A percentile compares a stretch with the other conserved stretches of the same genome.
phyloP scores from a whole-genome alignment of 345 rosid species.

The Syzygium aromaticum region DNA sequence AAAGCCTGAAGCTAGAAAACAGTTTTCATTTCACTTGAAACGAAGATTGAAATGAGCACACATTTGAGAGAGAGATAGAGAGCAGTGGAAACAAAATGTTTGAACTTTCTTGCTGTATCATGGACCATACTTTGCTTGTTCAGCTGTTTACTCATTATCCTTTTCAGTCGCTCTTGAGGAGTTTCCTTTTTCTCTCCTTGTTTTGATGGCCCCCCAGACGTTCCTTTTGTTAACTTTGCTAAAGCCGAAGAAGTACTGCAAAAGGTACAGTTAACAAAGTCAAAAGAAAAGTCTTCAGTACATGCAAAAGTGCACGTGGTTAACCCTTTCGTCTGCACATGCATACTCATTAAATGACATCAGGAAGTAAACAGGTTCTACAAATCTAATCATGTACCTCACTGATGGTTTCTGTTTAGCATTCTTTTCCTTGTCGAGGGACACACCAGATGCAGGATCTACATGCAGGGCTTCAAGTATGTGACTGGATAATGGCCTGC shows the following conservation, averaged over 20 bases:
- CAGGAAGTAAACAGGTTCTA: neutral
- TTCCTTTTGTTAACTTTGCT: constrained; percentile 68
- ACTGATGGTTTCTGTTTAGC: constrained; percentile 10
- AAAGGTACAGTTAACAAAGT: neutral
- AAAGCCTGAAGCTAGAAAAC: neutral
- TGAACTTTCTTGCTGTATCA: neutral
- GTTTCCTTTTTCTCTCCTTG: constrained; percentile 89
- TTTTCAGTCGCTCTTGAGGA: constrained; percentile 94
- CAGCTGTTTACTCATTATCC: constrained; percentile 93
- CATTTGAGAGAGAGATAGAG: neutral
- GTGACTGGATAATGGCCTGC: constrained; percentile 81
- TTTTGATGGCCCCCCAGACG: constrained; percentile 47
- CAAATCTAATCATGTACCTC: constrained; percentile 31
- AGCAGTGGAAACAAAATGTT: neutral
- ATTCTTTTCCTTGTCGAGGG: constrained; percentile 69
- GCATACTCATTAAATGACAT: neutral
- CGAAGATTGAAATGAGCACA: neutral
- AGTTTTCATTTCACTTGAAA: neutral
- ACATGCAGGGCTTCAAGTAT: constrained; percentile 97
- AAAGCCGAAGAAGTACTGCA: constrained; percentile 63
- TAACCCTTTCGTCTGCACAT: neutral
- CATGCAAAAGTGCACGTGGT: neutral
- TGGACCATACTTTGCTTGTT: constrained; percentile 73
- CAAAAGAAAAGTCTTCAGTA: neutral
- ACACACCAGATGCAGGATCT: constrained; percentile 94